Base-by-base conservation (phyloP, 2,329 filamentous ascomycete species). In the Ophiostoma ulmi region DNA sequence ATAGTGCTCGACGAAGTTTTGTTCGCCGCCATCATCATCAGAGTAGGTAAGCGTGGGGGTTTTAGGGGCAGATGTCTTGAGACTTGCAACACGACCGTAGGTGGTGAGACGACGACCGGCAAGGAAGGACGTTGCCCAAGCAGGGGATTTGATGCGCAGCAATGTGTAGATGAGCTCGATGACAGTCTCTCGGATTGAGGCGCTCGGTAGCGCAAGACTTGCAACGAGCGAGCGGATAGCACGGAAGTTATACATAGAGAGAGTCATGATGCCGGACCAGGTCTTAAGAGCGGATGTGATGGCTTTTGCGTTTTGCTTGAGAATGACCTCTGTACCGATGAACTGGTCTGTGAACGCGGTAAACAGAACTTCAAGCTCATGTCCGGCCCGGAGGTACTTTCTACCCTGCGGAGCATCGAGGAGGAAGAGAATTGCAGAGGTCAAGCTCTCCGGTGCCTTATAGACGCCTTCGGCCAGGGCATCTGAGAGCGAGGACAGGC, bases 41-140 rank as follows among this genome's bases (percentile, higher is more conserved):
- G 85, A 82, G 44, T 87, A 85, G 8, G 82, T 78, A 31, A 85
- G 82, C 64, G 83, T 41, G 5, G 41, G 78, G 31, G 81, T 80
- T 72, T 85, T 86, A 17, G 77, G 78, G 8, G 81, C 79, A 38
- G 88, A 84, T 1, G 89, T 84, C 74, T 92, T 93, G 69, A 98
- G 82, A 72, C 93, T 95, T 8, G 93, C 89, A 52, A 98, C 94
- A 75, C 96, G 87, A n/a, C 94, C 94, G 78, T 99, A 99, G 0
- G 95, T 99, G 0, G 96, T 99, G 66, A 99, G 83, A 72, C 96
- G 86, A 74, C 95, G 88, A 8, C 95, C 96, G 48, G 96, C 95
- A 66, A 99, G 86, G 78, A 97, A 99, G 0, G 94, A 96, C 0
- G 93, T 94, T 8, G 95, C 96, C 95, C 95, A 99, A 10, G 93